Evolutionary conservation across 2,329 filamentous ascomycete genomes (phyloP).

Genomic region (Beauveria rudraprayagi): DNA sequence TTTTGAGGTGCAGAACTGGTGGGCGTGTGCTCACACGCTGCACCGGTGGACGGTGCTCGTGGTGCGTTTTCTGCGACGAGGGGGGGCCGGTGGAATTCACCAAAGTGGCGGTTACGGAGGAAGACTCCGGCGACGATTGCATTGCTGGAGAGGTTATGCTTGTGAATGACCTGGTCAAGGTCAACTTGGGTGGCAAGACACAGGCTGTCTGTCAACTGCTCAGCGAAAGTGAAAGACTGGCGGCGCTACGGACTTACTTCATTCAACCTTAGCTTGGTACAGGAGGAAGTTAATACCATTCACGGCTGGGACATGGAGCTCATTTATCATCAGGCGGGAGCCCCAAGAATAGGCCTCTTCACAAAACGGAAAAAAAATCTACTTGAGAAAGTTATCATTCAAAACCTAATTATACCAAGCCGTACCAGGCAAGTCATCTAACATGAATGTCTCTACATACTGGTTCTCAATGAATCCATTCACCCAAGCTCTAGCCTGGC

Average conservation of each 20-base stretch:
- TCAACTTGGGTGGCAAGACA: conserved; percentile 38
- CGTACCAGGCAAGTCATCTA: conserved; percentile 7
- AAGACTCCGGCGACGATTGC: conserved; percentile 22
- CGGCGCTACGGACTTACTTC: neutral
- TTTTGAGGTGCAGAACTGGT: conserved; percentile 16
- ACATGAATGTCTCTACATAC: conserved; percentile 9
- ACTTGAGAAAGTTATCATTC: conserved; percentile 5
- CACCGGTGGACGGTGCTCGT: conserved; percentile 11
- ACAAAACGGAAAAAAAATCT: neutral
- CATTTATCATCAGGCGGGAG: neutral
- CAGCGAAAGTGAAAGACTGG: conserved; percentile 34
- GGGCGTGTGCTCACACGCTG: conserved; percentile 9
- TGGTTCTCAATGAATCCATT: neutral
- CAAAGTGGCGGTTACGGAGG: neutral
- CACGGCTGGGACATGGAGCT: neutral
- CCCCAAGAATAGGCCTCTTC: neutral
- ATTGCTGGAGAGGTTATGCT: conserved; percentile 44
- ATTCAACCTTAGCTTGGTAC: neutral
- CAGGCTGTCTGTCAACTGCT: conserved; percentile 34
- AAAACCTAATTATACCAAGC: conserved; percentile 10
- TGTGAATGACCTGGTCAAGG: conserved; percentile 40
- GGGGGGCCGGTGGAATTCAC: neutral
- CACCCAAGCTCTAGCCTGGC: neutral
- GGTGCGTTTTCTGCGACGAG: conserved; percentile 8
- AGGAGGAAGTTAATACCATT: neutral